Evolutionary conservation across 108 stramenopile genomes (phyloP), one percentile per base, ranked within the genome.

Genomic region (Schizochytrium sp.): DNA sequence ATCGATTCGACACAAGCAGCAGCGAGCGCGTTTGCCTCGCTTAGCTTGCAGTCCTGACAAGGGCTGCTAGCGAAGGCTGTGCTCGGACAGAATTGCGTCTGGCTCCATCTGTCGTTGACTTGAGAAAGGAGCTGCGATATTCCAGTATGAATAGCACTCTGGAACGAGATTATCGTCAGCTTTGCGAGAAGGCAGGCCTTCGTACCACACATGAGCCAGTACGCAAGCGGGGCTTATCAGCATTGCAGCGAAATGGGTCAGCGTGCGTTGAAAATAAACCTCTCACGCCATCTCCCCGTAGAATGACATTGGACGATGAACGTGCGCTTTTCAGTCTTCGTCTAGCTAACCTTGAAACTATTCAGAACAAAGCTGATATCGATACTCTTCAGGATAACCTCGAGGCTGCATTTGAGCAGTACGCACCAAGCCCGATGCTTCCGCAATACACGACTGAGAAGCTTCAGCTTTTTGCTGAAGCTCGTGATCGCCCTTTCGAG

Each of bases 281-380:
- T 17, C 28, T n/a, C 17, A 17, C 17, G 28, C 59, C 59, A n/a
- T 17, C 59, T 60, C 7, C 42, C 40, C 64, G 64, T 7, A 69
- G 44, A 69, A 69, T 69, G 64, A 69, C 64, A 7, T 15, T 69
- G 12, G 64, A 69, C 8, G 19, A 69, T 8, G 64, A 69, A 38
- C 12, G 28, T 44, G 28, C 64, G 19, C 64, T 69, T 0, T 69
- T 44, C 44, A 44, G 0, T 1, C 42, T 69, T 7, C 64, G 64
- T 8, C 40, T 44, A 2, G 28, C 64, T 8, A 69, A 38, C 64
- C 19, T 69, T 44, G 64, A 69, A 15, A 69, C 64, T 7, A 38
- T 69, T 38, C 42, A 38, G 5, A 15, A 69, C 64, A 69, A 69
- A 2, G 64, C 64, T 44, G 64, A 69, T 44, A 15, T 69, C 0